phyloP scores from a whole-genome alignment of 805 yeast genomes.

The Yueomyces sinensis region DNA sequence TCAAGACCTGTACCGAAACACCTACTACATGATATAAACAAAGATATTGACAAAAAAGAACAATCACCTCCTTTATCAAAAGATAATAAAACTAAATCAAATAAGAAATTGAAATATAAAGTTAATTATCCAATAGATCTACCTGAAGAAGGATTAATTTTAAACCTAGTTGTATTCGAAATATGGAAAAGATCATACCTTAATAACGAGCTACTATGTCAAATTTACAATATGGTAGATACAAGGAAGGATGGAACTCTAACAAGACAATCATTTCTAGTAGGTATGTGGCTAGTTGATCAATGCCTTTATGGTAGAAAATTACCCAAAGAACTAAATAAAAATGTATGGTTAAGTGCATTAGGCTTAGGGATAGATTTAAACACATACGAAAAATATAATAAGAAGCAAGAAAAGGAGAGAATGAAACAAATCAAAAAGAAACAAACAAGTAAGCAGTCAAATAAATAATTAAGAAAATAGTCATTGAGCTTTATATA shows the following conservation, averaged over 20 bases:
- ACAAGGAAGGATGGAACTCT: constrained; percentile 56
- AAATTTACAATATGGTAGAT: constrained; percentile 63
- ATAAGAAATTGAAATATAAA: too few relatives aligned
- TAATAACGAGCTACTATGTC: constrained; percentile 42
- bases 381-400: constrained; percentile 3
- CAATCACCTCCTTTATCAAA: too few relatives aligned
- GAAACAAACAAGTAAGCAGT: constrained; percentile 8
- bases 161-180: constrained; percentile 46
- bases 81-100: too few relatives aligned
- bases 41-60: background rate
- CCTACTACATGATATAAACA: background rate
- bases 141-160: constrained; percentile 21
- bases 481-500: too few relatives aligned
- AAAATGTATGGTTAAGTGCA: constrained; percentile 69
- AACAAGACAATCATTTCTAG: constrained; percentile 66
- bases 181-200: constrained; percentile 71
- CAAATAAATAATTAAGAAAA: too few relatives aligned
- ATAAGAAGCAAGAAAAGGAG: constrained; percentile 11
- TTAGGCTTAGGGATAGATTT: constrained; percentile 11
- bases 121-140: background rate
- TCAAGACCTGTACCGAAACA: too few relatives aligned
- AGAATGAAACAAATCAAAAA: constrained; percentile 7
- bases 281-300: constrained; percentile 94
- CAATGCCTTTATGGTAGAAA: constrained; percentile 90
- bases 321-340: constrained; percentile 55